phyloP scores from a whole-genome alignment of 2,329 filamentous ascomycete genomes.

The Penicillium sp. region DNA sequence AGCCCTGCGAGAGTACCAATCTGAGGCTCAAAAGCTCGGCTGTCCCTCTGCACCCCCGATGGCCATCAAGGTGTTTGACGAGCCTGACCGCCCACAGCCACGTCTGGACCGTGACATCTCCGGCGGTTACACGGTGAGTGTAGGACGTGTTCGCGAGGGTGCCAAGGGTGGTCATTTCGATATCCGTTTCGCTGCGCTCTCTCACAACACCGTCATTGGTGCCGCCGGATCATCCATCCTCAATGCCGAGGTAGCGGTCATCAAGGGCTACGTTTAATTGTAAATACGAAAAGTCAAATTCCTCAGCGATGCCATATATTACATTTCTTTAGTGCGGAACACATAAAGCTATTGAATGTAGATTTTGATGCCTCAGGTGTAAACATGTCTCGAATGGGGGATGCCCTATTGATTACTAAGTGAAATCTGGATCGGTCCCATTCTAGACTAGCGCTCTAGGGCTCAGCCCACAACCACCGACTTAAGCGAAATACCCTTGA shows the following conservation, averaged over 20 bases:
- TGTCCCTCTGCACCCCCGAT: constrained; percentile 81
- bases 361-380: background rate
- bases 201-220: constrained; percentile 89
- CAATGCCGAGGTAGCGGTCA: constrained; percentile 86
- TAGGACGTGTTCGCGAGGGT: constrained; percentile 82
- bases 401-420: background rate
- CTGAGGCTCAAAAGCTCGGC: constrained; percentile 77
- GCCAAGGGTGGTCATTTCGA: constrained; percentile 81
- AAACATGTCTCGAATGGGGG: constrained; percentile 3
- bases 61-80: constrained; percentile 84
- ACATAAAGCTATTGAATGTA: background rate
- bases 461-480: constrained; percentile 23
- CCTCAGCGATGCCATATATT: constrained; percentile 19
- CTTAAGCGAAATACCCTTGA: constrained; percentile 33
- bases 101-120: constrained; percentile 82
- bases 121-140: constrained; percentile 84
- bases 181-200: constrained; percentile 89
- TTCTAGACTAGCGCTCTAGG: constrained; percentile 32
- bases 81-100: constrained; percentile 86
- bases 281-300: constrained; percentile 19
- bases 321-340: background rate
- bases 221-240: constrained; percentile 94
- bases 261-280: constrained; percentile 75
- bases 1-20: constrained; percentile 76
- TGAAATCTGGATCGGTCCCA: constrained; percentile 1